Conservation (phyloP, 495 filamentous ascomycete genomes). For the Amphirosellinia nigrospora region DNA sequence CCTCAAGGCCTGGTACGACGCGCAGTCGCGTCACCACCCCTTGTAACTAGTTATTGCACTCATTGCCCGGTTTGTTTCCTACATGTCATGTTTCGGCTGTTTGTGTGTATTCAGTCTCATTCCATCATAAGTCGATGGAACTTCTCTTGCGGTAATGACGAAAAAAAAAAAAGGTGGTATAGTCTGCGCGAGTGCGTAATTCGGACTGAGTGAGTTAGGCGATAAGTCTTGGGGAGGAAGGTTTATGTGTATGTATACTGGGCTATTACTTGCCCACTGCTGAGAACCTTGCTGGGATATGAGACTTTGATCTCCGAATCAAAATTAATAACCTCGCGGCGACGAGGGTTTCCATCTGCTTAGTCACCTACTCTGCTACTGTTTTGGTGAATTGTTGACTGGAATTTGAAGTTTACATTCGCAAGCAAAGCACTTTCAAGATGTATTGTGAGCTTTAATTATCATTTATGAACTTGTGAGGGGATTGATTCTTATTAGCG, state of each 20-base stretch:
- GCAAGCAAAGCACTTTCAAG: no score
- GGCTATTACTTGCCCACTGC: slow-evolving; percentile 5
- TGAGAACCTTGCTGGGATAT: not conserved
- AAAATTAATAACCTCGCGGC: slow-evolving; percentile 19
- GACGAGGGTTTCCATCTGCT: slow-evolving; percentile 7
- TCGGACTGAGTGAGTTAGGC: not conserved
- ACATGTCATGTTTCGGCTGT: slow-evolving; percentile 4
- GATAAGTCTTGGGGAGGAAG: not conserved
- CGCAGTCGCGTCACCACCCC: not conserved
- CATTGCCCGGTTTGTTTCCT: not conserved
- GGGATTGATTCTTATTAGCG: no score
- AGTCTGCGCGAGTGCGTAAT: not conserved
- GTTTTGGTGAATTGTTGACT: not conserved
- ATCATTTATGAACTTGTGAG: no score
- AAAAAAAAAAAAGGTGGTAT: slow-evolving; percentile 13
- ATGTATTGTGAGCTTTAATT: no score
- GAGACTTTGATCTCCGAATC: not conserved
- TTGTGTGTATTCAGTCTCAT: not conserved
- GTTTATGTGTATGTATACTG: slow-evolving; percentile 20
- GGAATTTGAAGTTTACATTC: no score
- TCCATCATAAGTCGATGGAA: not conserved
- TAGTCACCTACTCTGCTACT: not conserved
- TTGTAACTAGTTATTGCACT: not conserved
- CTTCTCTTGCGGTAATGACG: not conserved
- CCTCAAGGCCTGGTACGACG: not conserved